Evolutionary conservation across 2,329 filamentous ascomycete species (phyloP).

Genomic region (Cercospora canescens): DNA sequence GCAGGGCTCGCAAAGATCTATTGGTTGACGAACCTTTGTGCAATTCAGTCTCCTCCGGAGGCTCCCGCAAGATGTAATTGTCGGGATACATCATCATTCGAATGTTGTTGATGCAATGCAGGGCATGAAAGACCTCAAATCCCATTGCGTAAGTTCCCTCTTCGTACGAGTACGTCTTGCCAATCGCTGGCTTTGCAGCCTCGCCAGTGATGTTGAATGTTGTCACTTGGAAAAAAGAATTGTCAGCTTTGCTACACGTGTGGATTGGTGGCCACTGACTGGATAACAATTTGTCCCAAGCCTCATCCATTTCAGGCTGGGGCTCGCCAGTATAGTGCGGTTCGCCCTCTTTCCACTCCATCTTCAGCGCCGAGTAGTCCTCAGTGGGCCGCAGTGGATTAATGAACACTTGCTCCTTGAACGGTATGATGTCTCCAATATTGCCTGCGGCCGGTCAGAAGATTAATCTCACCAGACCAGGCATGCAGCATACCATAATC

Average conservation of each 20-base stretch:
- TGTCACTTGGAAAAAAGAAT: background rate
- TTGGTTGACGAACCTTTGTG: background rate
- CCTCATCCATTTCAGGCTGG: constrained; percentile 5
- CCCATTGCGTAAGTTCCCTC: constrained; percentile 11
- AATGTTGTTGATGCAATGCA: constrained; percentile 13
- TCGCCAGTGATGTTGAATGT: constrained; percentile 6
- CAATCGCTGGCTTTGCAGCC: background rate
- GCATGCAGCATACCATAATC: background rate
- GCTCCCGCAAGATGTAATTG: constrained; percentile 6
- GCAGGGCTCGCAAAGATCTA: background rate
- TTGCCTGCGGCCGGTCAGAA: background rate
- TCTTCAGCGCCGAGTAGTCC: constrained; percentile 1
- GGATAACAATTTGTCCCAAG: constrained; percentile 5
- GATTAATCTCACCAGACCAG: no score
- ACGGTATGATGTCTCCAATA: constrained; percentile 3
- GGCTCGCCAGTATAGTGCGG: background rate
- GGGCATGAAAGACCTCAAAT: constrained; percentile 9
- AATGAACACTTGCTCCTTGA: constrained; percentile 3
- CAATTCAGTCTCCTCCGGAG: constrained; percentile 6
- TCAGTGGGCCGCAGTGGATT: constrained; percentile 4
- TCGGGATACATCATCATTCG: constrained; percentile 10
- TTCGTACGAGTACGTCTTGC: constrained; percentile 3
- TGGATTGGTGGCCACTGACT: background rate
- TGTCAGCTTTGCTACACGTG: background rate
- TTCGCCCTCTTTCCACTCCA: constrained; percentile 5